Evolutionary conservation across 768 basidiomycete species (phyloP).

Genomic region (Tricholoma sp.): DNA sequence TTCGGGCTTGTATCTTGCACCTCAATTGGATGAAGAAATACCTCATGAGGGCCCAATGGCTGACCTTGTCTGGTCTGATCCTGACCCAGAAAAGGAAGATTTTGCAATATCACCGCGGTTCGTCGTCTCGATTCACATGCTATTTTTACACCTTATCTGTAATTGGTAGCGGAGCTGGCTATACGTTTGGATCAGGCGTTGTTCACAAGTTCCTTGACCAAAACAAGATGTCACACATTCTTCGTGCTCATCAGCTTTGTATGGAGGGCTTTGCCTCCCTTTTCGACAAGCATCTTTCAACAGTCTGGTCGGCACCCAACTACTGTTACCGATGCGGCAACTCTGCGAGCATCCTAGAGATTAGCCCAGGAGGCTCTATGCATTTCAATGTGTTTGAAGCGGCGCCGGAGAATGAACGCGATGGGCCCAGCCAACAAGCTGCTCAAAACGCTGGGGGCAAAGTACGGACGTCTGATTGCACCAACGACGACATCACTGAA

Average conservation of each 20-base stretch:
- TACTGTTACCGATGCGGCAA: constrained; percentile 99
- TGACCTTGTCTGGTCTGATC: constrained; percentile 99
- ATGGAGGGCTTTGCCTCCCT: constrained; percentile 99
- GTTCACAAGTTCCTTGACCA: constrained; percentile 96
- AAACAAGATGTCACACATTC: constrained; percentile 95
- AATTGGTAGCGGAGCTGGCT: constrained; percentile 82
- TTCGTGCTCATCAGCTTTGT: constrained; percentile 97
- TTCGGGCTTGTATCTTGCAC: constrained; percentile 12
- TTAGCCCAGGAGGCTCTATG: constrained; percentile 81
- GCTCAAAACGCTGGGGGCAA: constrained; percentile 68
- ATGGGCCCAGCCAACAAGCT: constrained; percentile 79
- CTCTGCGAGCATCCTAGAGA: constrained; percentile 92
- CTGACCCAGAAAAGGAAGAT: constrained; percentile 98
- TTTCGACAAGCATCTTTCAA: constrained; percentile 91
- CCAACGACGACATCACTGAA: constrained; percentile 8
- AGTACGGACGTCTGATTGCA: constrained; percentile 34
- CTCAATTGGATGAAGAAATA: constrained; percentile 62
- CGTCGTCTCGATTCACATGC: constrained; percentile 20
- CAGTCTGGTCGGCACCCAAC: constrained; percentile 98
- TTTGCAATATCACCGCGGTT: constrained; percentile 98
- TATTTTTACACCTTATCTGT: constrained; percentile 14
- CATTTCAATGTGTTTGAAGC: constrained; percentile 99
- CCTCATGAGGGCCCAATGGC: constrained; percentile 99
- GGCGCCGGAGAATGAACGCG: constrained; percentile 95
- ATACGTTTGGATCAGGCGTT: constrained; percentile 97